Percentiles rank a stretch among this genome's conserved stretches.
Evolutionary conservation across 805 yeast genomes (phyloP).

Genomic region (Pichia sporocuriosa): DNA sequence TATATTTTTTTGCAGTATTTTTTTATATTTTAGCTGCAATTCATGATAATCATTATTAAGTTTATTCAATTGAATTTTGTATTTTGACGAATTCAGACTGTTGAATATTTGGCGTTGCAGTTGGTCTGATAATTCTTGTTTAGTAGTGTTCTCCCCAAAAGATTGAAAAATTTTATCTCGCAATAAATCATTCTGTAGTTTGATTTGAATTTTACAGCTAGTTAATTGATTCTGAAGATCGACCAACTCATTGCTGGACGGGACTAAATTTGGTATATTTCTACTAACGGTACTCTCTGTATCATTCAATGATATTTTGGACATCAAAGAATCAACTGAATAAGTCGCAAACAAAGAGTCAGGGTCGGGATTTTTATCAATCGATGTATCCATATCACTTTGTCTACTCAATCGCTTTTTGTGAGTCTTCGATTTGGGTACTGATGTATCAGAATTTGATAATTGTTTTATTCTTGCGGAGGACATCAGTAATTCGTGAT

Average conservation of each 20-base stretch:
- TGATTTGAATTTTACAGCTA: conserved; percentile 30
- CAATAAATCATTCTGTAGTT: conserved; percentile 27
- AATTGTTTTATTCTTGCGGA: neutral
- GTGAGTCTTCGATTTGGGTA: neutral
- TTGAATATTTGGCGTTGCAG: conserved; percentile 13
- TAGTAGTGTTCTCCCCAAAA: conserved; percentile 1
- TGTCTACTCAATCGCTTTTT: conserved; percentile 6
- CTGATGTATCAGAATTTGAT: neutral
- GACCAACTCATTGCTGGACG: conserved; percentile 18
- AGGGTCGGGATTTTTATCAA: conserved; percentile 1
- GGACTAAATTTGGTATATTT: neutral
- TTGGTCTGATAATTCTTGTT: conserved; percentile 14
- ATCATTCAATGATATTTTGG: neutral
- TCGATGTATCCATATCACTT: conserved; percentile 5
- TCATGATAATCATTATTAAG: neutral
- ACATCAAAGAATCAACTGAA: neutral
- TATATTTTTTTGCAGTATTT: neutral
- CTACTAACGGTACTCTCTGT: neutral
- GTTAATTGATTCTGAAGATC: conserved; percentile 27
- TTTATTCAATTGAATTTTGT: neutral
- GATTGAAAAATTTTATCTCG: conserved; percentile 17
- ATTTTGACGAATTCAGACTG: conserved; percentile 3
- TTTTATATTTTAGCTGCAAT: conserved; percentile 4
- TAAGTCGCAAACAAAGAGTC: neutral
- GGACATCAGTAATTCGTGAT: neutral